phyloP scores from a whole-genome alignment of 129 eudicot genomes.

The Saposhnikovia divaricata region DNA sequence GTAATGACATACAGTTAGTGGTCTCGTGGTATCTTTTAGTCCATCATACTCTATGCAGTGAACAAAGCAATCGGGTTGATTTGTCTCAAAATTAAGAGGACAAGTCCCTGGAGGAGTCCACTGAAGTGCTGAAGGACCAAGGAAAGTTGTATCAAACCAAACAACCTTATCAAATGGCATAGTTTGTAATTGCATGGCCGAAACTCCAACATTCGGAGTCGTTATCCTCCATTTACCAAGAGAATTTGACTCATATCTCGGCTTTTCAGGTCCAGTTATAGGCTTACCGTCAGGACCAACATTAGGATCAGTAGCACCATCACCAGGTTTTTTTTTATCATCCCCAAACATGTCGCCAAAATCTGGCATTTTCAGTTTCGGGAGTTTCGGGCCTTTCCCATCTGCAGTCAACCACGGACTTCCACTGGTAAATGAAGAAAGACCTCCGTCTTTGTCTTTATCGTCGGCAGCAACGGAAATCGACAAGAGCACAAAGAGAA shows the following conservation, averaged over 20 bases:
- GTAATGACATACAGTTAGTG: conserved; percentile 20
- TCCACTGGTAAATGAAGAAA: not conserved
- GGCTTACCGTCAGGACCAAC: not conserved
- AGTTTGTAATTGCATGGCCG: conserved; percentile 48
- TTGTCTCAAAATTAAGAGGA: not conserved
- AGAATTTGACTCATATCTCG: conserved; percentile 12
- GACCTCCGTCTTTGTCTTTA: no score
- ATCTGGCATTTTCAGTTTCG: no score
- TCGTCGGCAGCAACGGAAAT: conserved; percentile 2
- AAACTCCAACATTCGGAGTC: conserved; percentile 23
- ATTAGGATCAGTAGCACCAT: not conserved
- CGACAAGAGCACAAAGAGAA: conserved; percentile 14
- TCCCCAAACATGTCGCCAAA: no score
- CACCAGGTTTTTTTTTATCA: no score
- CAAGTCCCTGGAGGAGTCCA: conserved; percentile 11
- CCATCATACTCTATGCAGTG: conserved; percentile 40
- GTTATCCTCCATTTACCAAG: conserved; percentile 23
- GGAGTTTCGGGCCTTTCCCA: no score
- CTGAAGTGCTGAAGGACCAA: conserved; percentile 27
- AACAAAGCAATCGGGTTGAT: conserved; percentile 26
- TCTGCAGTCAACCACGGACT: not conserved
- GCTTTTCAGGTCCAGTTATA: conserved; percentile 4
- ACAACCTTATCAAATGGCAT: conserved; percentile 33
- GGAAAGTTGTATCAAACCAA: conserved; percentile 33
- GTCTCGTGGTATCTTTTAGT: conserved; percentile 15